phyloP scores from a whole-genome alignment of 176 grass and related monocot genomes.

The Neostapfia colusana region DNA sequence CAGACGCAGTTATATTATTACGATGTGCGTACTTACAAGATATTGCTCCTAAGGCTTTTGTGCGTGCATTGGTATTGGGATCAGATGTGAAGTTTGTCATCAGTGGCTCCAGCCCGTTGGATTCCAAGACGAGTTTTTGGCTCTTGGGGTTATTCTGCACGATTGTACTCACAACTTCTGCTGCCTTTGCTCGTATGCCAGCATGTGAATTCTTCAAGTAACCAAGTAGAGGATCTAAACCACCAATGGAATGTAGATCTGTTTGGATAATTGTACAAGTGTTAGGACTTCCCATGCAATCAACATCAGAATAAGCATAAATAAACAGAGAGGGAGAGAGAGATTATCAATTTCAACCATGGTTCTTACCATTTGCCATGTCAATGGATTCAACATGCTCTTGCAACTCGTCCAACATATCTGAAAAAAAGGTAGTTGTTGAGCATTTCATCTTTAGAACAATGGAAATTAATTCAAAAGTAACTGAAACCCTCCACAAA shows the following conservation, averaged over 20 bases:
- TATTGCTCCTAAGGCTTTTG: conserved; percentile 95
- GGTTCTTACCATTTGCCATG: conserved; percentile 66
- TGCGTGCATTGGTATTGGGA: conserved; percentile 60
- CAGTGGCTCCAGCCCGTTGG: conserved; percentile 76
- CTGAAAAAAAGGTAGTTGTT: conserved; percentile 40
- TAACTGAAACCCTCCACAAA: neutral
- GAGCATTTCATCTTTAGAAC: neutral
- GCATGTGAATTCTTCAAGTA: conserved; percentile 76
- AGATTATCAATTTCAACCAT: neutral
- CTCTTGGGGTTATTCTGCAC: conserved; percentile 92
- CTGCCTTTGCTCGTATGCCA: conserved; percentile 86
- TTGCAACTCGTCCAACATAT: conserved; percentile 75
- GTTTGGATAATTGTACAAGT: conserved; percentile 18
- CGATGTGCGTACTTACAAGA: conserved; percentile 55
- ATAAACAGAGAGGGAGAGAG: neutral
- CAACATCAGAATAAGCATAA: neutral
- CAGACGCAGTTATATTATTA: neutral
- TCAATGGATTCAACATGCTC: conserved; percentile 82
- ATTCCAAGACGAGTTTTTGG: conserved; percentile 84
- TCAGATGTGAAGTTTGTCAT: conserved; percentile 81
- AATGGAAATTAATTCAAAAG: neutral
- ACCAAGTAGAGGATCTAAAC: conserved; percentile 76
- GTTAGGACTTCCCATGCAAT: neutral
- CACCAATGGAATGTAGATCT: conserved; percentile 90
- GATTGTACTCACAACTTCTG: conserved; percentile 82